phyloP scores from a whole-genome alignment of 1,284 basidiomycete genomes.

The Ustilago shanxiensis region DNA sequence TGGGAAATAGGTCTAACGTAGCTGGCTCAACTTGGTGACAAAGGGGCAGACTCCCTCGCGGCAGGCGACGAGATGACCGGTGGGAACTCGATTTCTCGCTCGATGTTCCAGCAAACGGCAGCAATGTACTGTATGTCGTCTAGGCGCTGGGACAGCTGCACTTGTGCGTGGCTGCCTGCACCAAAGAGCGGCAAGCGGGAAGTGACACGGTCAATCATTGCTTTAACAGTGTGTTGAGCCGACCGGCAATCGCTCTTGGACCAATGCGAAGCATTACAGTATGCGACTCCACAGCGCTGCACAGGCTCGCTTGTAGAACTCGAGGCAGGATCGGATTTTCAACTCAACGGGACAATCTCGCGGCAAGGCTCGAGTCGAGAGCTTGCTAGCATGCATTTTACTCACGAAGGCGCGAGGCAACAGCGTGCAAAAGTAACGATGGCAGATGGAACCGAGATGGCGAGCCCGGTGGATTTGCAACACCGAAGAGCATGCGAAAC shows the following conservation, averaged over 20 bases:
- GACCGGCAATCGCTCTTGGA: background rate
- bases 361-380: background rate
- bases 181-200: slow-evolving; percentile 3
- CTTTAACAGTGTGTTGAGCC: background rate
- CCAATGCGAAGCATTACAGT: background rate
- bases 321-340: background rate
- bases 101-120: too few species aligned
- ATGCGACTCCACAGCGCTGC: background rate
- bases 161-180: background rate
- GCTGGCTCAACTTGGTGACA: too few species aligned
- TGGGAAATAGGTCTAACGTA: background rate
- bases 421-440: background rate
- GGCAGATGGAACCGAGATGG: background rate
- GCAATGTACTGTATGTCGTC: background rate
- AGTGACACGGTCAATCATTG: background rate
- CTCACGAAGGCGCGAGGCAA: background rate
- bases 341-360: background rate
- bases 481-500: background rate
- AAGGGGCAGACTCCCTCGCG: background rate
- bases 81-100: background rate
- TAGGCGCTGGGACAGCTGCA: background rate
- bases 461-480: background rate
- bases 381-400: background rate
- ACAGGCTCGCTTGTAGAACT: background rate
- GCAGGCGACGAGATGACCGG: background rate